Evolutionary conservation across 2,329 filamentous ascomycete genomes (phyloP).

Genomic region (Amesomyces nigricolor): DNA sequence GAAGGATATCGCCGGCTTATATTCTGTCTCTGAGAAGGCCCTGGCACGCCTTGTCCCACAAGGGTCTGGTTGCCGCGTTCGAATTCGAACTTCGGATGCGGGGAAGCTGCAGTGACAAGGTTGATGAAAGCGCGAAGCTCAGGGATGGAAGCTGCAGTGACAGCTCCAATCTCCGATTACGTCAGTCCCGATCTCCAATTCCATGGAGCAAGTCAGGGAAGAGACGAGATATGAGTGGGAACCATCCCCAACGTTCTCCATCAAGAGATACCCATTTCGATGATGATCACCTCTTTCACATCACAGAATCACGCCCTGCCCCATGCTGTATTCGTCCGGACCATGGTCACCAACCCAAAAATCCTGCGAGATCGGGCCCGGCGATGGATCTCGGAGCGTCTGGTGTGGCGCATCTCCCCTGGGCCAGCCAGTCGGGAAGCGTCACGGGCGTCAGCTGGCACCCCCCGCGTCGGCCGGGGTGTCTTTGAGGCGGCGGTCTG

Average conservation of each 20-base stretch:
- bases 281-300: not conserved
- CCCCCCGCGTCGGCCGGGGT: not conserved
- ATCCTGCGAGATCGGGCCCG: not conserved
- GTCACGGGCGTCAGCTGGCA: conserved; percentile 1
- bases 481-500: not conserved
- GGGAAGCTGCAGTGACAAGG: conserved; percentile 11
- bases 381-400: not conserved
- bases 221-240: not conserved
- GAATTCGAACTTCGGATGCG: conserved; percentile 11
- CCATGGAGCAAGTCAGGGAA: not conserved
- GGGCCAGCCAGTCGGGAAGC: conserved; percentile 2
- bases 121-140: not conserved
- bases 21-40: conserved; percentile 10
- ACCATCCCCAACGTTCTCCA: too few relatives aligned
- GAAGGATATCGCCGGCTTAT: conserved; percentile 27
- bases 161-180: conserved; percentile 3
- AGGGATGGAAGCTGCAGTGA: not conserved
- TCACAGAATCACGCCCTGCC: not conserved
- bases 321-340: not conserved
- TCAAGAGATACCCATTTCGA: not conserved
- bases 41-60: not conserved
- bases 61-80: not conserved
- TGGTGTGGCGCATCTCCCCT: not conserved
- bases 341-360: not conserved
- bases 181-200: conserved; percentile 4